These are phyloP conservation scores for Lactarius pseudohatsudake DNA, from an alignment of 768 basidiomycete genomes.

Conservation along the genomic window DNA sequence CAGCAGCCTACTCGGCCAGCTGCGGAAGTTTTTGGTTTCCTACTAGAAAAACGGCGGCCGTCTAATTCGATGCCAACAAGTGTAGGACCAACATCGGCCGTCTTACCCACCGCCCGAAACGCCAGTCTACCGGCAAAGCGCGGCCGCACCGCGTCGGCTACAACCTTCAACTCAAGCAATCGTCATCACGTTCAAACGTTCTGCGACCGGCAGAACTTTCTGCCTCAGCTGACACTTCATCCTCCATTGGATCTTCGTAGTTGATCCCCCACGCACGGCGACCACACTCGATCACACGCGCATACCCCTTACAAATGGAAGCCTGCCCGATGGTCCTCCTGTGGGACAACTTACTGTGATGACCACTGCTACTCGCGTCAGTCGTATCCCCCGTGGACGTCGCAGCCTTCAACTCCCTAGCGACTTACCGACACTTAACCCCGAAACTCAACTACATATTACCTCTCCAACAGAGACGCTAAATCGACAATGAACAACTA, in stretches of 20 bases:
- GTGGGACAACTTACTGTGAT: slow-evolving; percentile 7
- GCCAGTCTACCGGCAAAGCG: slow-evolving; percentile 14
- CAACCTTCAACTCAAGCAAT: slow-evolving; percentile 19
- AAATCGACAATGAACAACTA: background rate
- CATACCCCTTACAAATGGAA: slow-evolving; percentile 14
- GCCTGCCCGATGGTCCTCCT: slow-evolving; percentile 4
- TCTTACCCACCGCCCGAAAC: slow-evolving; percentile 37
- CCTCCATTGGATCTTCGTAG: slow-evolving; percentile 25
- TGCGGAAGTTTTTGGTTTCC: slow-evolving; percentile 73
- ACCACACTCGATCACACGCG: slow-evolving; percentile 28
- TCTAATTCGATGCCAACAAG: slow-evolving; percentile 37
- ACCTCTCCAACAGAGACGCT: background rate
- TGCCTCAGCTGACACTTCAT: slow-evolving; percentile 11
- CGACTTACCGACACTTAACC: background rate
- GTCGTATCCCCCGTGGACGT: slow-evolving; percentile 26
- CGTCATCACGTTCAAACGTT: background rate
- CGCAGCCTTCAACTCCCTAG: slow-evolving; percentile 20
- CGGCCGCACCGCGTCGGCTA: slow-evolving; percentile 12
- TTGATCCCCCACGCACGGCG: slow-evolving; percentile 26
- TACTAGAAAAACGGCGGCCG: slow-evolving; percentile 49
- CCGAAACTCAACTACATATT: background rate
- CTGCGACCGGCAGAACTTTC: slow-evolving; percentile 3
- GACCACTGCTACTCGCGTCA: slow-evolving; percentile 8
- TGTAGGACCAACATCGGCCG: slow-evolving; percentile 41
- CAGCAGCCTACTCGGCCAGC: slow-evolving; percentile 45